These are phyloP conservation scores for Sporothrix humicola DNA, from an alignment of 2,329 filamentous ascomycete genomes.

Conservation along the genomic window DNA sequence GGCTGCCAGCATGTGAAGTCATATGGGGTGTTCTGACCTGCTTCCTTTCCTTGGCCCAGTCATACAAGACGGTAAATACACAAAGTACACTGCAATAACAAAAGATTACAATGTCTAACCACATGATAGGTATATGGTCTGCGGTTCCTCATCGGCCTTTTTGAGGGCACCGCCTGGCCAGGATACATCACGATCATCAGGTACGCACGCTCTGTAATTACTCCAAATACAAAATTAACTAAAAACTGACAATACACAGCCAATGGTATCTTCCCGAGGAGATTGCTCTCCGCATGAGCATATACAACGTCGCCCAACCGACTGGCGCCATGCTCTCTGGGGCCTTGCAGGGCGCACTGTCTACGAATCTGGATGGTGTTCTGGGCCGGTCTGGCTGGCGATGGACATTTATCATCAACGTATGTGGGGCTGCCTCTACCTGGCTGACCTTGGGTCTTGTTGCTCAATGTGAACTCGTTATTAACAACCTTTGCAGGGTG, in stretches of 20 bases:
- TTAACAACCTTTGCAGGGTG: background rate
- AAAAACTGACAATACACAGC: conserved; percentile 5
- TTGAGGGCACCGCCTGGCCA: conserved; percentile 25
- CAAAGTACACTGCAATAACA: too few species aligned
- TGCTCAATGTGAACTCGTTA: too few species aligned
- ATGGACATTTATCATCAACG: conserved; percentile 35
- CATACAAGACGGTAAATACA: conserved; percentile 16
- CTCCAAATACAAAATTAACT: too few species aligned
- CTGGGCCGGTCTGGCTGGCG: conserved; percentile 32
- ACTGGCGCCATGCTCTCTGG: conserved; percentile 33
- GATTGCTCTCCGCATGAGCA: conserved; percentile 33
- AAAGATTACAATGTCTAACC: background rate
- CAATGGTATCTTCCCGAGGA: conserved; percentile 35
- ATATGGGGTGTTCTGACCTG: conserved; percentile 33
- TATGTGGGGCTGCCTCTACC: background rate
- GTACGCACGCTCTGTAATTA: background rate
- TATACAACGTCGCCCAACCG: conserved; percentile 35
- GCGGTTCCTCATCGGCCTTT: conserved; percentile 23
- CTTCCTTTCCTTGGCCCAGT: conserved; percentile 28
- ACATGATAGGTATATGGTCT: conserved; percentile 10
- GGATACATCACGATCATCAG: conserved; percentile 29
- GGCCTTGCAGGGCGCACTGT: conserved; percentile 31
- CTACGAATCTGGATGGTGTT: conserved; percentile 28
- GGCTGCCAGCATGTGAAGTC: conserved; percentile 28
- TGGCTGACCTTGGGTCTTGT: too few species aligned